Evolutionary conservation across 2,329 filamentous ascomycete species (phyloP), one percentile per base, ranked within the genome.

Genomic region (Neofusicoccum ribis): DNA sequence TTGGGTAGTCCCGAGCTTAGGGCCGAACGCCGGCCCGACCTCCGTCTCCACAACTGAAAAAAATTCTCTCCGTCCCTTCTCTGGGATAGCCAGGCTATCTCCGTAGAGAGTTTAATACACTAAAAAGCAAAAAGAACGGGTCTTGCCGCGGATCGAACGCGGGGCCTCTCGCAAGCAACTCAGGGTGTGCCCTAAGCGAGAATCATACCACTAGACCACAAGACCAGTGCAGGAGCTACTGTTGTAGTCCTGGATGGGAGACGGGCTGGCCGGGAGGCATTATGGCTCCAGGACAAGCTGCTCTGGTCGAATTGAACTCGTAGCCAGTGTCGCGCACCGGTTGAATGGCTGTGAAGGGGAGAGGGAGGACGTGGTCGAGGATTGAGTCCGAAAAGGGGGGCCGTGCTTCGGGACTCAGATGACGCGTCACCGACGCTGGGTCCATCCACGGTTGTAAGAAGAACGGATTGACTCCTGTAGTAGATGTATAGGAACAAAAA

Each of bases 161-260:
- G 51, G 51, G 51, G 51, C 51, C 51, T 54, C 51, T 54, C 51
- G 51, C 51, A 54, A 54, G 51, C 51, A 15, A 54, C 51, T 54
- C 51, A 54, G 51, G 51, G 51, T 54, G 5, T 6, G 34, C 51
- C 51, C 51, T 54, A 54, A 54, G 51, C 51, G 51, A 54, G 51
- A 54, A 44, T 56, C 59, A 62, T 60, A 60, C 56, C 56, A 60
- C 59, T 62, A 62, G 59, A 62, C 59, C 59, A 62, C 47, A 62
- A 62, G 59, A 62, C 59, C 59, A 9, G 37, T 39, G 9, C 1
- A 11, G 14, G 37, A 39, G 14, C 37, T 39, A 12, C 27, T 59
- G 8, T 5, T 34, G 15, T 49, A 9, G 23, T 61, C 36, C 14
- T 47, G 20, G 20, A 9, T 20, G 39, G 37, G 34, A 12, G 43